Percentiles rank a stretch among this genome's conserved stretches.
Evolutionary conservation across 495 filamentous ascomycete genomes (phyloP).

Genomic region (Cercophora scortea): DNA sequence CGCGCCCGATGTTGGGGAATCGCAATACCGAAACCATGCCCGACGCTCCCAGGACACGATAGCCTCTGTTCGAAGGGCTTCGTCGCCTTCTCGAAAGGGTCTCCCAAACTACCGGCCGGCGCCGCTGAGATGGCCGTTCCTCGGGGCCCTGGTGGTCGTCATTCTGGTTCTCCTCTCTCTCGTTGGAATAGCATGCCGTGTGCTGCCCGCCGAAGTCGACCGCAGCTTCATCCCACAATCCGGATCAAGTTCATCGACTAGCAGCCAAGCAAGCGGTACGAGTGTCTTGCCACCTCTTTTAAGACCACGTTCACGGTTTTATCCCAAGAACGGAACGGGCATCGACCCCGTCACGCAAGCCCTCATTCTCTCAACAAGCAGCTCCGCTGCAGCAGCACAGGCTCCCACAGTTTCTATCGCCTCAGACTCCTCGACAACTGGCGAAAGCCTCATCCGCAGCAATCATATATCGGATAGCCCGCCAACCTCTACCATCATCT

Average conservation of each 20-base stretch:
- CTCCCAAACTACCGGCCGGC: conserved; percentile 25
- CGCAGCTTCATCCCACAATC: conserved; percentile 2
- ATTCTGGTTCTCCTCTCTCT: conserved; percentile 14
- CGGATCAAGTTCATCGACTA: neutral
- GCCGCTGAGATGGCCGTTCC: conserved; percentile 28
- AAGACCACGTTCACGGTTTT: neutral
- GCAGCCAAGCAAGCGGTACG: neutral
- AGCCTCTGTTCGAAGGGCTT: too few species aligned
- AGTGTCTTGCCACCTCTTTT: neutral
- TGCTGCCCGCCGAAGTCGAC: conserved; percentile 16
- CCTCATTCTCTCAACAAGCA: neutral
- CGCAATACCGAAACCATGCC: too few species aligned
- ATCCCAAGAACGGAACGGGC: neutral
- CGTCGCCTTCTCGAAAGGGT: neutral
- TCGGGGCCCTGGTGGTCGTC: conserved; percentile 10
- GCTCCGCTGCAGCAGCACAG: neutral
- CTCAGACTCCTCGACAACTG: neutral
- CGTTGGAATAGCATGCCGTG: conserved; percentile 15
- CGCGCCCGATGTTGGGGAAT: too few species aligned
- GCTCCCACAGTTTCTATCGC: neutral
- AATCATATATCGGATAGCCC: neutral
- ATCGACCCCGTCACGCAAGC: neutral
- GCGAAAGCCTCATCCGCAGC: too few species aligned
- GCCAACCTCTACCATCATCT: neutral
- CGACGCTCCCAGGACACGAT: too few species aligned